These are phyloP conservation scores for Phaeotremella skinneri DNA, from an alignment of 768 basidiomycete species.

Conservation along the genomic window DNA sequence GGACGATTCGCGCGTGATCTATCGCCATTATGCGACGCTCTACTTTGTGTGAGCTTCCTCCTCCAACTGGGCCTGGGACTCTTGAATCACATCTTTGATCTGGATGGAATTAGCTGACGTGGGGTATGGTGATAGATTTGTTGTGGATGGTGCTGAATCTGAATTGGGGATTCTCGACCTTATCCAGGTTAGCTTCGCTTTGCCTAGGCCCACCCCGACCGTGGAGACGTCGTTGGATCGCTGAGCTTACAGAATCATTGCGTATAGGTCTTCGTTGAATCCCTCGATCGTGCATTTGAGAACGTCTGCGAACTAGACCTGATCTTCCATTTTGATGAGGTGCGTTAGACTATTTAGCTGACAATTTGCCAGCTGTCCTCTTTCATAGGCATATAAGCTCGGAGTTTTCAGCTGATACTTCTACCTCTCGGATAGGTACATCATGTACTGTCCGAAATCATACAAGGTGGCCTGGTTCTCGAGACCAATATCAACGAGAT, in stretches of 20 bases:
- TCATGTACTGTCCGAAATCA: constrained; percentile 90
- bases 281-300: constrained; percentile 90
- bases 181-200: constrained; percentile 70
- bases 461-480: constrained; percentile 92
- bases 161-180: constrained; percentile 93
- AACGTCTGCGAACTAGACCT: constrained; percentile 98
- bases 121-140: constrained; percentile 57
- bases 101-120: background rate
- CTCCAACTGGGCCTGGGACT: background rate
- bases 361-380: background rate
- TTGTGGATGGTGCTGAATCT: constrained; percentile 93
- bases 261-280: constrained; percentile 89
- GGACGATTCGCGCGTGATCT: constrained; percentile 72
- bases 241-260: background rate
- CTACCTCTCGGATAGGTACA: constrained; percentile 64
- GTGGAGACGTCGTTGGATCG: background rate
- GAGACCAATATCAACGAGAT: constrained; percentile 64
- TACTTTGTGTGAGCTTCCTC: constrained; percentile 68
- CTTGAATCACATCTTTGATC: background rate
- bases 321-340: constrained; percentile 98
- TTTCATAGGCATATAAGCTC: constrained; percentile 1
- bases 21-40: constrained; percentile 91
- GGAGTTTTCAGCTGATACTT: background rate
- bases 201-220: no score
- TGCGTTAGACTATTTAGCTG: constrained; percentile 49